These are phyloP conservation scores for Ceratocystis papillata DNA, from an alignment of 2,329 filamentous ascomycete genomes.

Conservation along the genomic window DNA sequence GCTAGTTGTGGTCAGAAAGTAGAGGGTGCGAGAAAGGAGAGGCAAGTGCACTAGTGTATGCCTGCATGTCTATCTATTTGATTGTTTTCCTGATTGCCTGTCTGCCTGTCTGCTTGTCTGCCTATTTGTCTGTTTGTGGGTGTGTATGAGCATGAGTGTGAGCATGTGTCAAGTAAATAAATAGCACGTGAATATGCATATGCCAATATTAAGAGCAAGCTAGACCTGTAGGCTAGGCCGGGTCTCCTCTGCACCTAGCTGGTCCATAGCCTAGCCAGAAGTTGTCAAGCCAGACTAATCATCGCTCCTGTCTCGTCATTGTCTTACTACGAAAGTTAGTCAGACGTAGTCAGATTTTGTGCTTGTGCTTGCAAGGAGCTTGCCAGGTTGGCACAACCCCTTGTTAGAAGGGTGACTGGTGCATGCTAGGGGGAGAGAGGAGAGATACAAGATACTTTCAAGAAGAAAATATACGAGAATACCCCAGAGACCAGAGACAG, in stretches of 20 bases:
- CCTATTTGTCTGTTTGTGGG: background rate
- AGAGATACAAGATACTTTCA: background rate
- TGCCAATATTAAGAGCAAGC: background rate
- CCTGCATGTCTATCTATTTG: too few relatives aligned
- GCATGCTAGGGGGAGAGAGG: background rate
- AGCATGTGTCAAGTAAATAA: background rate
- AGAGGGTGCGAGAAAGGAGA: too few relatives aligned
- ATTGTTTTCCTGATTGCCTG: background rate
- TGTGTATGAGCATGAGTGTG: background rate
- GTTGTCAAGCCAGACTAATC: background rate
- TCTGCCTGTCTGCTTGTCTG: background rate
- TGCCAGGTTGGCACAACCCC: background rate
- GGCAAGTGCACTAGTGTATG: too few relatives aligned
- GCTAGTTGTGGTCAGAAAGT: too few relatives aligned
- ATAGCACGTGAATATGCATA: conserved; percentile 8
- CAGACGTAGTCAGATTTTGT: background rate
- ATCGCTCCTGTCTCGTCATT: conserved; percentile 2
- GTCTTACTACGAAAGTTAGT: background rate
- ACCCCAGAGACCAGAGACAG: background rate
- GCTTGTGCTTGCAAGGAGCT: background rate
- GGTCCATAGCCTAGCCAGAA: background rate
- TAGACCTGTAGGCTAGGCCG: background rate
- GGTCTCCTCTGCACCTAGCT: background rate
- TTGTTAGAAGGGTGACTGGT: background rate
- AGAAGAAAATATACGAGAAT: background rate